These are phyloP conservation scores for Chrysoporthe cubensis DNA, from an alignment of 2,329 filamentous ascomycete genomes.

Conservation along the genomic window DNA sequence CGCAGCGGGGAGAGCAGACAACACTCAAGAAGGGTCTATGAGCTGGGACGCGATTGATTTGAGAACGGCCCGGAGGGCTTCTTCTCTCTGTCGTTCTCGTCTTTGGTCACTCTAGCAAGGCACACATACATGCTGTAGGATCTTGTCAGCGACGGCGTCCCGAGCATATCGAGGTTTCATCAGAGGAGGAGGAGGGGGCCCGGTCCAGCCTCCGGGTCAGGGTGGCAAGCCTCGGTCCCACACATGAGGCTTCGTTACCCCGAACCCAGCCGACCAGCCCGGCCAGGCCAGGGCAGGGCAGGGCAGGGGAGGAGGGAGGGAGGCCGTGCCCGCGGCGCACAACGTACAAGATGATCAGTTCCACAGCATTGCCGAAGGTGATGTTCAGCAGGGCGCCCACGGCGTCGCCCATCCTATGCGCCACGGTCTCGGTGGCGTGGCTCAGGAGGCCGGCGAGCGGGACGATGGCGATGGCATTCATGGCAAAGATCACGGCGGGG, in stretches of 20 bases:
- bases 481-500: constrained; percentile 57
- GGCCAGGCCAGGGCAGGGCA: too few species aligned
- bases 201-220: background rate
- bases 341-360: constrained; percentile 58
- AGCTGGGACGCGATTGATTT: constrained; percentile 51
- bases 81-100: constrained; percentile 50
- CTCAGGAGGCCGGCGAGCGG: constrained; percentile 61
- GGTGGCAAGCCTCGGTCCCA: constrained; percentile 9
- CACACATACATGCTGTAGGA: constrained; percentile 56
- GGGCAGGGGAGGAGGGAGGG: too few species aligned
- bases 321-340: background rate
- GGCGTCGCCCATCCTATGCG: constrained; percentile 59
- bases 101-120: constrained; percentile 44
- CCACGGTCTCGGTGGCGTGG: constrained; percentile 63
- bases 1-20: constrained; percentile 14
- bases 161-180: too few species aligned
- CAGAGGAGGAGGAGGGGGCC: background rate
- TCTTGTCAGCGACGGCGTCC: constrained; percentile 32
- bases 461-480: constrained; percentile 65
- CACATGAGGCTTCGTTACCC: constrained; percentile 4
- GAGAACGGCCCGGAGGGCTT: constrained; percentile 62
- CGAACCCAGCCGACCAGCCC: background rate
- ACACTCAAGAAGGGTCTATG: constrained; percentile 32
- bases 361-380: constrained; percentile 65
- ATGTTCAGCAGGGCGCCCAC: constrained; percentile 64